These are phyloP conservation scores for Iberis pinnata DNA, from an alignment of 345 rosid species.

Conservation along the genomic window DNA sequence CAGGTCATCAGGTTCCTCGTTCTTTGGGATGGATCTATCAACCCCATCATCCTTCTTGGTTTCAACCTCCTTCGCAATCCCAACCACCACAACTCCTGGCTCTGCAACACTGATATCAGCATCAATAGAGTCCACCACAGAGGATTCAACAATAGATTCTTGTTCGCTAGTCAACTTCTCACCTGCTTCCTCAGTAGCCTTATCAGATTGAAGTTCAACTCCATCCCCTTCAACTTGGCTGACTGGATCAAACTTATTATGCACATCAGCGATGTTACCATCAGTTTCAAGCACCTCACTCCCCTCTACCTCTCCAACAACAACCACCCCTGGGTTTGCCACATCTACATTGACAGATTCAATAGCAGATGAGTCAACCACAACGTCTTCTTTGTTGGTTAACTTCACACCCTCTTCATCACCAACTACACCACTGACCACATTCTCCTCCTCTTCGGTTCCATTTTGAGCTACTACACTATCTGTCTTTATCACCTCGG, in stretches of 20 bases:
- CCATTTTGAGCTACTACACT: conserved; percentile 24
- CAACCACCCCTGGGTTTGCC: conserved; percentile 30
- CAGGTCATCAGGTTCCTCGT: conserved; percentile 22
- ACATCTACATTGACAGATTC: conserved; percentile 31
- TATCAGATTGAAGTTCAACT: conserved; percentile 18
- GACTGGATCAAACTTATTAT: conserved; percentile 40
- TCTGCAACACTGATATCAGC: conserved; percentile 25
- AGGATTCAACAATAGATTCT: conserved; percentile 34
- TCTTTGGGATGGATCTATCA: conserved; percentile 12
- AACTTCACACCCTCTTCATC: conserved; percentile 29
- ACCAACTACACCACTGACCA: conserved; percentile 6
- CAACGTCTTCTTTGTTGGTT: conserved; percentile 29
- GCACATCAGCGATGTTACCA: conserved; percentile 33
- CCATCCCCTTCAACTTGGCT: conserved; percentile 17
- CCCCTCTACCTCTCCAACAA: conserved; percentile 37
- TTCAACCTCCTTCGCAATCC: conserved; percentile 17
- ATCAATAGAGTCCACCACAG: conserved; percentile 26
- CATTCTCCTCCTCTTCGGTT: too few relatives aligned
- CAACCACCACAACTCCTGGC: conserved; percentile 36
- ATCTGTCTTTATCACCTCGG: conserved; percentile 25
- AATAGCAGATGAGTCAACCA: conserved; percentile 21
- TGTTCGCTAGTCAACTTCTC: conserved; percentile 31
- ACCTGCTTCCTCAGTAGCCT: conserved; percentile 30
- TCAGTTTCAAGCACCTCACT: conserved; percentile 30
- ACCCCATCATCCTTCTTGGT: conserved; percentile 18